Evolutionary conservation across 2,329 filamentous ascomycete genomes (phyloP).

Genomic region (Arthrobotrys sphaeroides): DNA sequence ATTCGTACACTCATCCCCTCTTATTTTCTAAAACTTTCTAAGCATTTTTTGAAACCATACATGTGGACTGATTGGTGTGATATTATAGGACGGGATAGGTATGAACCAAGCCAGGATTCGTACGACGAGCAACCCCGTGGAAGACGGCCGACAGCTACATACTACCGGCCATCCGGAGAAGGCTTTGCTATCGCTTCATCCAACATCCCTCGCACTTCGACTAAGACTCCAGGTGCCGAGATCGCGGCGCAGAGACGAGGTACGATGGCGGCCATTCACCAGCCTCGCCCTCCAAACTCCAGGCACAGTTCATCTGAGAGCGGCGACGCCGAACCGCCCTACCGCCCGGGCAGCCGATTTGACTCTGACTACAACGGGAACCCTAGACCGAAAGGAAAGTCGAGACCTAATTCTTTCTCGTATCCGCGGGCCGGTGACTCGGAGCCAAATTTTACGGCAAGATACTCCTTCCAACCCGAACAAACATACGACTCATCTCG

Average conservation of each 20-base stretch:
- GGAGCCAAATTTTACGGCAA: constrained; percentile 19
- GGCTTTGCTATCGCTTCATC: constrained; percentile 26
- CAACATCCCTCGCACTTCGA: constrained; percentile 19
- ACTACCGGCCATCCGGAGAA: constrained; percentile 37
- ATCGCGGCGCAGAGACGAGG: not conserved
- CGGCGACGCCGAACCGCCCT: constrained; percentile 37
- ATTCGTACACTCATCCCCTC: not conserved
- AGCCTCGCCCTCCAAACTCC: constrained; percentile 41
- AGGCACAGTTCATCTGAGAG: constrained; percentile 49
- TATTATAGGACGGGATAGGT: constrained; percentile 25
- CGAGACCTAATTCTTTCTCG: constrained; percentile 47
- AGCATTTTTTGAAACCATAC: constrained; percentile 52
- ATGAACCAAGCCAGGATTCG: constrained; percentile 10
- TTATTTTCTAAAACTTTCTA: not conserved
- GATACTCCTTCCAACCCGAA: not conserved
- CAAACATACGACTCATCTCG: too few relatives aligned
- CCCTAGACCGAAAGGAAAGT: constrained; percentile 28
- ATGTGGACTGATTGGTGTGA: constrained; percentile 49
- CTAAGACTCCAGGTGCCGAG: constrained; percentile 46
- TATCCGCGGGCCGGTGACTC: constrained; percentile 22
- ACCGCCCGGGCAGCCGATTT: constrained; percentile 5
- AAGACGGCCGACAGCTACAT: not conserved
- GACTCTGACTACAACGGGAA: constrained; percentile 25
- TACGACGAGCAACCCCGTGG: constrained; percentile 21
- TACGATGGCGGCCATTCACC: constrained; percentile 10